These are phyloP conservation scores for Eucalyptus pumila DNA, from an alignment of 345 rosid species.

Conservation along the genomic window DNA sequence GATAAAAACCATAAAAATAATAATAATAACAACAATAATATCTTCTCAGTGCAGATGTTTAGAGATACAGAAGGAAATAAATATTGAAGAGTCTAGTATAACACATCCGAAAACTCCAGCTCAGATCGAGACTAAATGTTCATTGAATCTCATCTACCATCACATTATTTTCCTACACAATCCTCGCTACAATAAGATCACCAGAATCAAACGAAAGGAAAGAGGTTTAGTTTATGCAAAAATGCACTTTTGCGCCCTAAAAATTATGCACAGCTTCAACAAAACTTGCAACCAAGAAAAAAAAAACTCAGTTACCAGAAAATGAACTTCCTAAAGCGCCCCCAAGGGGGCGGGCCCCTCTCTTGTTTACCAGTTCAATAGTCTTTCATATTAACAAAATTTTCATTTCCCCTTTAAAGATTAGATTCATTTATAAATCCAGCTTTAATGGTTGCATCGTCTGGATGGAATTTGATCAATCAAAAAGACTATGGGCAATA, in stretches of 20 bases:
- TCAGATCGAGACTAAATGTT: background rate
- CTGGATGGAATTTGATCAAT: background rate
- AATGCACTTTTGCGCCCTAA: background rate
- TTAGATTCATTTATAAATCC: background rate
- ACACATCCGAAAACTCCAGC: background rate
- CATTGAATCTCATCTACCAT: background rate
- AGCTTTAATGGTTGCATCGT: background rate
- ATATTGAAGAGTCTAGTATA: background rate
- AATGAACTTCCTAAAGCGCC: background rate
- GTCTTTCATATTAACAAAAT: background rate
- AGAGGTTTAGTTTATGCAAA: background rate
- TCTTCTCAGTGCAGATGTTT: background rate
- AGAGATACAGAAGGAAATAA: background rate
- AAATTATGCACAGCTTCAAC: background rate
- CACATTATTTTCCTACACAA: background rate
- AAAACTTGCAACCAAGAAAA: background rate
- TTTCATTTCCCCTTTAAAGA: background rate
- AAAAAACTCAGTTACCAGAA: background rate
- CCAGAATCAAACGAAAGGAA: background rate
- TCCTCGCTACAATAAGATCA: background rate
- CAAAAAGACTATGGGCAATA: background rate
- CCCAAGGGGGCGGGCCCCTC: too few species aligned
- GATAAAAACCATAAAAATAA: background rate
- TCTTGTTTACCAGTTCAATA: background rate
- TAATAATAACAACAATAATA: background rate